Percentiles rank a stretch among this genome's conserved stretches.
phyloP scores from a whole-genome alignment of 1,139 yeast genomes.

The Waltiozyma sp. region DNA sequence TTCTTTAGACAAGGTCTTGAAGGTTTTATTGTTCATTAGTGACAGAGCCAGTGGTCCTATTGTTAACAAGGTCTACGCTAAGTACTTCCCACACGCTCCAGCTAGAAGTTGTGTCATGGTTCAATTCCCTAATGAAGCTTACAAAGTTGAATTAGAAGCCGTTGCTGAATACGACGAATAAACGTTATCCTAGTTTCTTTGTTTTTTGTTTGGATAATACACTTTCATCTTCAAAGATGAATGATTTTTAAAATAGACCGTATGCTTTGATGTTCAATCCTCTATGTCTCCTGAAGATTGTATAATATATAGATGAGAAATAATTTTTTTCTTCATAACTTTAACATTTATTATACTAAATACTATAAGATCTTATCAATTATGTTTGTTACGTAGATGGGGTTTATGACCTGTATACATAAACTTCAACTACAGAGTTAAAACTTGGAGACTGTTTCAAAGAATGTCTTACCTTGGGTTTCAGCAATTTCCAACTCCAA shows the following conservation, averaged over 20 bases:
- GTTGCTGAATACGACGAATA: conserved; percentile 23
- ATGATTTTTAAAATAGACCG: neutral
- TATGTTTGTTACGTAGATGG: neutral
- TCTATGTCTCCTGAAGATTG: no score
- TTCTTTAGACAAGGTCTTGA: conserved; percentile 37
- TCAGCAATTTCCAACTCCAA: conserved; percentile 6
- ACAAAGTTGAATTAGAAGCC: conserved; percentile 35
- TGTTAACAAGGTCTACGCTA: conserved; percentile 37
- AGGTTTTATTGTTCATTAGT: conserved; percentile 40
- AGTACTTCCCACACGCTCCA: conserved; percentile 39
- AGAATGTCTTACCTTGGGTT: conserved; percentile 8
- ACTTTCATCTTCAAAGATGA: no score
- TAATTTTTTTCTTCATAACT: no score
- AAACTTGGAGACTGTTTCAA: conserved; percentile 4
- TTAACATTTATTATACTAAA: no score
- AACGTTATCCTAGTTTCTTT: no score
- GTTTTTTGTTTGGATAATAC: no score
- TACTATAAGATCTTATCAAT: no score
- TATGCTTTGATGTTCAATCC: no score
- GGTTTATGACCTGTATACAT: neutral
- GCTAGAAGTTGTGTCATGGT: conserved; percentile 45
- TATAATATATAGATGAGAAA: no score
- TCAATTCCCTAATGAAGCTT: conserved; percentile 29
- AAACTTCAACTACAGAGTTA: neutral
- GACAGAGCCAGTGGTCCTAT: conserved; percentile 33